Base-by-base conservation (phyloP, 1,284 basidiomycete species). In the Macrocystidia cucumis region DNA sequence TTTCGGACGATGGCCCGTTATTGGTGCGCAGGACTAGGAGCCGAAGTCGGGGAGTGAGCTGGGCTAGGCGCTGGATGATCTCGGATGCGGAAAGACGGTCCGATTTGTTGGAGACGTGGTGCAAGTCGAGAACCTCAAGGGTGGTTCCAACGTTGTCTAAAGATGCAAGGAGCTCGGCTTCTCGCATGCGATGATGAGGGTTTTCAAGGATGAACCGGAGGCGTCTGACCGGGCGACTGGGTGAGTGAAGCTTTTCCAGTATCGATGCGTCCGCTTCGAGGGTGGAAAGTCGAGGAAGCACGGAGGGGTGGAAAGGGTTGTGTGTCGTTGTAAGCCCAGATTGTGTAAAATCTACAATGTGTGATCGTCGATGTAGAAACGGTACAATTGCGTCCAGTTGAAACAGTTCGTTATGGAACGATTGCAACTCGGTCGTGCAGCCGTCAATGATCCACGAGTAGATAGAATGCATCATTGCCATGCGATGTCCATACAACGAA, bases 381-480 rank as follows among this genome's bases (percentile, higher is more conserved):
- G 41, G 33, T 24, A 42, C 12, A 16, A 49, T 31, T 16, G 44
- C 39, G n/a, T 33, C 34, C 3, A 40, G 5, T 9, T 44, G 46
- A 32, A 48, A 44, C 4, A 48, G 30, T 5, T 31, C 40, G 29
- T 49, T 49, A 24, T 46, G 44, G 32, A 49, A 46, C 12, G 31
- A 32, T 16, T 36, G 28, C 5, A 46, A 33, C 17, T 44, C 8
- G 25, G 40, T 32, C 8, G 41, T 37, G 39, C 44, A 48, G n/a
- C 41, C 46, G 27, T 49, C 46, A 21, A 49, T 40, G 13, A 49
- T 37, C 46, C 48, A 46, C 9, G 40, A 39, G 26, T 46, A 29
- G 26, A 48, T 38, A 8, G 44, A 44, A 35, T 48, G 39, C 48
- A 48, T 49, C 46, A 48, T 49, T 12, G 36, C 48, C 23, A 34